phyloP scores from a whole-genome alignment of 495 filamentous ascomycete species.

The Tuber melanosporum region DNA sequence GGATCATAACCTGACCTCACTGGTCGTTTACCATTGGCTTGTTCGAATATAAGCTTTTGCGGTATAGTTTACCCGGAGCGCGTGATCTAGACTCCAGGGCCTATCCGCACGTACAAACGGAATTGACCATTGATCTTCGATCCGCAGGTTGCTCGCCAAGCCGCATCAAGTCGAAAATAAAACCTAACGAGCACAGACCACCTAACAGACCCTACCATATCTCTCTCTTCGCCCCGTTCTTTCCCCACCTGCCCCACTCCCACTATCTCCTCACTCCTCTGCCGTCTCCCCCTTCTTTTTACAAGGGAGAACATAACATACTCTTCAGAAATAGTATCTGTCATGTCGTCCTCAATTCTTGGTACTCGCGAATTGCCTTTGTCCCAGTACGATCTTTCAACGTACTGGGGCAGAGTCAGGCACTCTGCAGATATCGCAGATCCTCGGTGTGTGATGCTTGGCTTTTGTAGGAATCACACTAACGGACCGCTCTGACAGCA shows the following conservation, averaged over 20 bases:
- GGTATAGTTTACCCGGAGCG: neutral
- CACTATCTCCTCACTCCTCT: slow-evolving; percentile 4
- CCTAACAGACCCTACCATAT: neutral
- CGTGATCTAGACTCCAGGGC: neutral
- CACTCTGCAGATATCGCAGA: slow-evolving; percentile 87
- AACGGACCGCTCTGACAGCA: slow-evolving; percentile 18
- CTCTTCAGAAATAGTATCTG: neutral
- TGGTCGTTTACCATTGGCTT: neutral
- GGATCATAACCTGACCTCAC: neutral
- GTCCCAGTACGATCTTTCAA: slow-evolving; percentile 84
- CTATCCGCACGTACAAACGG: neutral
- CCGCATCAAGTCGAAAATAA: neutral
- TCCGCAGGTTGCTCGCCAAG: neutral
- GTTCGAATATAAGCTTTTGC: neutral
- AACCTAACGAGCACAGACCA: neutral
- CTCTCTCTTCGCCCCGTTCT: neutral
- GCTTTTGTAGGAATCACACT: slow-evolving; percentile 13
- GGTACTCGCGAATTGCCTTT: slow-evolving; percentile 77
- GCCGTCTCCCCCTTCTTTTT: neutral
- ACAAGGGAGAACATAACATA: neutral
- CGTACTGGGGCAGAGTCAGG: slow-evolving; percentile 90
- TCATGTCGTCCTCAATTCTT: slow-evolving; percentile 85
- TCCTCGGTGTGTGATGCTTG: slow-evolving; percentile 67
- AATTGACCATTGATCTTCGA: neutral
- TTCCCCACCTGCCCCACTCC: neutral